Evolutionary conservation across 768 basidiomycete genomes (phyloP), one percentile per base, ranked within the genome.

Genomic region (Pisolithus albus): DNA sequence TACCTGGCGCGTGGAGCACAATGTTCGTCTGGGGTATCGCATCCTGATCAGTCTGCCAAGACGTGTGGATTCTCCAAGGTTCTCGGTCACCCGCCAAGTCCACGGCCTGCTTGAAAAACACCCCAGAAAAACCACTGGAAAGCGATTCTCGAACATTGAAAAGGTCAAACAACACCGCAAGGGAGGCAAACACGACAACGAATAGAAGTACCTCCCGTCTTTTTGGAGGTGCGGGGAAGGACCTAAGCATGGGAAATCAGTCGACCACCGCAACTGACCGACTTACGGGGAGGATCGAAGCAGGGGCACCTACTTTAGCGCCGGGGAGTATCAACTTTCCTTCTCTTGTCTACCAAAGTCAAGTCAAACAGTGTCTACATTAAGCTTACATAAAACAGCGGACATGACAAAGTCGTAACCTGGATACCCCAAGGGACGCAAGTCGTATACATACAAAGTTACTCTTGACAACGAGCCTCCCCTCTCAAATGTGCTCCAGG

Each of bases 1-100:
- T 52, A 86, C 89, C 89, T 63, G 87, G 85, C 6, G 77, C 84
- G 69, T 94, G 91, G 7, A 83, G 77, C 2, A 91, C 69, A 2
- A 92, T 72, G 46, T 77, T 76, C 7, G 92, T 90, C 41, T 75
- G 61, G 1, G 83, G 82, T 5, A 83, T 67, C 30, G 53, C 53
- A 0, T 57, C 62, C 4, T 59, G 44, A 2, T 42, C 41, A 19
- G 41, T 11, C 19, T 59, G 51, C 77, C 77, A 80, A 1, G 70
- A 64, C 21, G 77, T 50, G n/a, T 64, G 64, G 0, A 62, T 67
- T 21, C 66, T 66, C 66, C 65, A 69, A 28, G 10, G 50, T 24
- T 65, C 67, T 9, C 54, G 54, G 7, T 58, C 47, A n/a, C 55
- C 30, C 15, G 56, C 54, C 3, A 56, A 59, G 1, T 44, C 50